Percentiles rank a stretch among this genome's conserved stretches.
Conservation (phyloP, 2,329 filamentous ascomycete species). For the Sclerotinia trifoliorum region DNA sequence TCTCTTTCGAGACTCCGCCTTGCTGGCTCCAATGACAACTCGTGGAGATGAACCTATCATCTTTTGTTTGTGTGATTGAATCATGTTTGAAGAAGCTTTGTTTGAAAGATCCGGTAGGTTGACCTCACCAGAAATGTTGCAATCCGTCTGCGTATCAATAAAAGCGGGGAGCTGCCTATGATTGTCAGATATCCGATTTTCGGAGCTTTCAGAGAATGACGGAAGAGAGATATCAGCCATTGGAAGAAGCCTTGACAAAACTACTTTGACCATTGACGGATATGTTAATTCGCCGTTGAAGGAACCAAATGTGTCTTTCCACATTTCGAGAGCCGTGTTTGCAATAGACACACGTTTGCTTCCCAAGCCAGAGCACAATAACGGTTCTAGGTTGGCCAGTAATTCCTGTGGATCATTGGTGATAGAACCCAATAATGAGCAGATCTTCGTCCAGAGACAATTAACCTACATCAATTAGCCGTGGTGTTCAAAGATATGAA, state of each 20-base stretch:
- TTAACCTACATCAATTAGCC: slow-evolving; percentile 46
- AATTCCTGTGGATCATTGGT: slow-evolving; percentile 44
- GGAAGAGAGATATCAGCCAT: slow-evolving; percentile 53
- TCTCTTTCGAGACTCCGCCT: slow-evolving; percentile 28
- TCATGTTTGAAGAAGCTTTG: not conserved
- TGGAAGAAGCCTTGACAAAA: slow-evolving; percentile 60
- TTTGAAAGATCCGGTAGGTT: slow-evolving; percentile 17
- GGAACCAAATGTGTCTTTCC: slow-evolving; percentile 69
- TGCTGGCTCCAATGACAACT: slow-evolving; percentile 29
- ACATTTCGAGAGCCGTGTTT: slow-evolving; percentile 56
- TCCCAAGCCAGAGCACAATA: slow-evolving; percentile 56
- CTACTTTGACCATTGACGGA: slow-evolving; percentile 60
- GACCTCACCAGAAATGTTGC: slow-evolving; percentile 11
- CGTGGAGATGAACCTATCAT: slow-evolving; percentile 28
- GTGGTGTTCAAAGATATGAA: slow-evolving; percentile 11
- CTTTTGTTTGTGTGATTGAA: not conserved
- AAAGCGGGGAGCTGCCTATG: slow-evolving; percentile 40
- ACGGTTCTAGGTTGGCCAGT: slow-evolving; percentile 52
- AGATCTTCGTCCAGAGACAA: slow-evolving; percentile 52
- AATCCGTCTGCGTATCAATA: slow-evolving; percentile 41
- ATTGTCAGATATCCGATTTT: slow-evolving; percentile 37
- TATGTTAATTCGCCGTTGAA: slow-evolving; percentile 57
- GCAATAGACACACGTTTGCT: slow-evolving; percentile 57
- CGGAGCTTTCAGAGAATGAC: slow-evolving; percentile 44
- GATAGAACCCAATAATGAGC: slow-evolving; percentile 39